Conservation (phyloP, 129 eudicot species). For the Ambrosia artemisiifolia region DNA sequence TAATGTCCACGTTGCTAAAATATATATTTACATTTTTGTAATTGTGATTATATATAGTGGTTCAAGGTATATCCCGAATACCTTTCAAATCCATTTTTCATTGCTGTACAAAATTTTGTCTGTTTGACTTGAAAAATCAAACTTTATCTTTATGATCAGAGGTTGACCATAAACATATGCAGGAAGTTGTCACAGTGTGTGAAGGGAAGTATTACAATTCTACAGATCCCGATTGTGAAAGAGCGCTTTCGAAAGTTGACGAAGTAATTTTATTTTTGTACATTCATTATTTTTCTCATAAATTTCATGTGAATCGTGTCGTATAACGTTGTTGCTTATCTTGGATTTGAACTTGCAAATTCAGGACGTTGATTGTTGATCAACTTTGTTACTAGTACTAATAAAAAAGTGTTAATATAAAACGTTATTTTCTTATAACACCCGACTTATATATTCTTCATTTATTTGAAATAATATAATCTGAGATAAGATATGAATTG, state of each 20-base stretch:
- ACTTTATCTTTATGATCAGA: not conserved
- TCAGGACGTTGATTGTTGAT: constrained; percentile 57
- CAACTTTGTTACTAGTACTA: too few species aligned
- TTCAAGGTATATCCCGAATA: constrained; percentile 82
- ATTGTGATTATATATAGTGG: constrained; percentile 66
- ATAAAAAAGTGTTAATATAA: too few species aligned
- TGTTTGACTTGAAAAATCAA: not conserved
- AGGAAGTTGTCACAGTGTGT: constrained; percentile 62
- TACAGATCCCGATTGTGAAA: constrained; percentile 42
- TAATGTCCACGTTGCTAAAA: too few species aligned
- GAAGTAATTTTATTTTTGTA: constrained; percentile 24
- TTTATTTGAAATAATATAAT: too few species aligned
- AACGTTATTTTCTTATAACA: too few species aligned
- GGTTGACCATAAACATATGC: constrained; percentile 26
- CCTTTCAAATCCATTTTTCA: constrained; percentile 77
- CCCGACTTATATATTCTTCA: too few species aligned
- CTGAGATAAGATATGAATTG: too few species aligned
- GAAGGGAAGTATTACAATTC: constrained; percentile 69
- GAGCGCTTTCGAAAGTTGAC: constrained; percentile 61
- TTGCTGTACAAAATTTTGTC: constrained; percentile 5
- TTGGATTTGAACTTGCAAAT: constrained; percentile 1
- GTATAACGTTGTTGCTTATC: not conserved
- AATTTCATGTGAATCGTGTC: not conserved
- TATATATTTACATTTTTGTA: not conserved
- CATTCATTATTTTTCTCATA: not conserved